Conservation (phyloP, 805 yeast species). For the Priceomyces castillae region DNA sequence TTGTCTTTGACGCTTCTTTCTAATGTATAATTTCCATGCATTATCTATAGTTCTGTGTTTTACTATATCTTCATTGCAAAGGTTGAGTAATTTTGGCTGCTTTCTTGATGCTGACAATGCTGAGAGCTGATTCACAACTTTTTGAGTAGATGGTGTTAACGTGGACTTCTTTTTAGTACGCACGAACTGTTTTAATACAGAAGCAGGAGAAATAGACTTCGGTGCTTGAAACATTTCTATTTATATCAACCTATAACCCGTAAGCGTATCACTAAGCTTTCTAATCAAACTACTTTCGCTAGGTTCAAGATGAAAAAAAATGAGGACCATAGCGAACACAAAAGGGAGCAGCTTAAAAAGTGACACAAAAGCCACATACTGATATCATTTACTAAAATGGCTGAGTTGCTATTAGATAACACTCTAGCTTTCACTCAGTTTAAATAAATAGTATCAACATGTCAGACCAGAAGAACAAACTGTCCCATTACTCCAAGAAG, state of each 20-base stretch:
- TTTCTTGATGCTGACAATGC: constrained; percentile 85
- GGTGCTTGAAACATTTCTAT: constrained; percentile 2
- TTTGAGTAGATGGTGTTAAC: constrained; percentile 38
- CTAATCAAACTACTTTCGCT: too few relatives aligned
- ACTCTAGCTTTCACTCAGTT: neutral
- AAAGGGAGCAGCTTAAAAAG: neutral
- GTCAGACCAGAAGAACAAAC: constrained; percentile 1
- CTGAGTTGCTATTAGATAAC: neutral
- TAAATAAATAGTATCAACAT: neutral
- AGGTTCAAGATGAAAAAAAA: neutral
- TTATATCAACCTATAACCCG: neutral
- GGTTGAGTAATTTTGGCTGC: constrained; percentile 76
- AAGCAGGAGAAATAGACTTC: neutral
- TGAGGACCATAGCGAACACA: neutral
- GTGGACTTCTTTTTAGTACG: constrained; percentile 32
- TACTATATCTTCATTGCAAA: constrained; percentile 75
- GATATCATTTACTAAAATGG: neutral
- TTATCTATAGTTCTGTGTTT: constrained; percentile 79
- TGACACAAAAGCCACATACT: neutral
- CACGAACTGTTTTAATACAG: constrained; percentile 17
- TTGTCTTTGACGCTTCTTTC: constrained; percentile 46
- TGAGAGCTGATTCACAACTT: constrained; percentile 58
- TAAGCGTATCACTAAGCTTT: too few relatives aligned
- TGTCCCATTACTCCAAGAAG: constrained; percentile 1
- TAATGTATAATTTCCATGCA: constrained; percentile 73